Evolutionary conservation across 352 stramenopile genomes (phyloP).

Genomic region (Globisporangium paddicum): DNA sequence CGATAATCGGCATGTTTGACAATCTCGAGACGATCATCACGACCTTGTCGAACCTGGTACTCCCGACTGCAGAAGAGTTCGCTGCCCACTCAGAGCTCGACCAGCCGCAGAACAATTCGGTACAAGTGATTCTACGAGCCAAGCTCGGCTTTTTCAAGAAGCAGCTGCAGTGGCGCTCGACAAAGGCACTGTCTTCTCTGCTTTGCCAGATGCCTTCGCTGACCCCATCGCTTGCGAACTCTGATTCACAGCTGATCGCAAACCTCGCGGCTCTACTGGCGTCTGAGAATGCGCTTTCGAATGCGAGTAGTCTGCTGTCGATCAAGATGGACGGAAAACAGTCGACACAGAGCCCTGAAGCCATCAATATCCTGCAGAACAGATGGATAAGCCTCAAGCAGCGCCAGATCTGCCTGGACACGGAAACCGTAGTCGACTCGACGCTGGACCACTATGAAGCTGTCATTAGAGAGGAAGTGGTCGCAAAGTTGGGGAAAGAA

Average conservation of each 20-base stretch:
- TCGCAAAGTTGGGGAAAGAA: constrained; percentile 64
- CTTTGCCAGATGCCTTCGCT: constrained; percentile 66
- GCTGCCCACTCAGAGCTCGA: constrained; percentile 38
- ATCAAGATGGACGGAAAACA: constrained; percentile 19
- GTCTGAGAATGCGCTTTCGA: constrained; percentile 46
- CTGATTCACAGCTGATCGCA: constrained; percentile 60
- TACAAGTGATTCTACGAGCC: constrained; percentile 52
- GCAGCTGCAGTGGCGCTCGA: constrained; percentile 75
- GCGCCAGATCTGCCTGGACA: constrained; percentile 62
- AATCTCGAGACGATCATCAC: constrained; percentile 46
- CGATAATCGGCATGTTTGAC: constrained; percentile 77
- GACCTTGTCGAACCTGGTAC: constrained; percentile 47
- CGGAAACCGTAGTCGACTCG: constrained; percentile 66
- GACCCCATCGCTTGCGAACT: constrained; percentile 27
- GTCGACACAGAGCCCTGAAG: constrained; percentile 16
- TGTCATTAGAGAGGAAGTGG: constrained; percentile 51
- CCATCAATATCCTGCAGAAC: constrained; percentile 37
- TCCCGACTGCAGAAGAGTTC: constrained; percentile 27
- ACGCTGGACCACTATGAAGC: constrained; percentile 61
- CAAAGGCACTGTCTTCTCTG: constrained; percentile 63
- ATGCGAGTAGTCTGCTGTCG: constrained; percentile 5
- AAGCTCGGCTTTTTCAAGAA: constrained; percentile 71
- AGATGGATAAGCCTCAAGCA: constrained; percentile 73
- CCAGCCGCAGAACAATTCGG: constrained; percentile 56
- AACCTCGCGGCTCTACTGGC: constrained; percentile 51